Evolutionary conservation across 2,329 filamentous ascomycete genomes (phyloP).

Genomic region (Magnaporthiopsis rhizophila): DNA sequence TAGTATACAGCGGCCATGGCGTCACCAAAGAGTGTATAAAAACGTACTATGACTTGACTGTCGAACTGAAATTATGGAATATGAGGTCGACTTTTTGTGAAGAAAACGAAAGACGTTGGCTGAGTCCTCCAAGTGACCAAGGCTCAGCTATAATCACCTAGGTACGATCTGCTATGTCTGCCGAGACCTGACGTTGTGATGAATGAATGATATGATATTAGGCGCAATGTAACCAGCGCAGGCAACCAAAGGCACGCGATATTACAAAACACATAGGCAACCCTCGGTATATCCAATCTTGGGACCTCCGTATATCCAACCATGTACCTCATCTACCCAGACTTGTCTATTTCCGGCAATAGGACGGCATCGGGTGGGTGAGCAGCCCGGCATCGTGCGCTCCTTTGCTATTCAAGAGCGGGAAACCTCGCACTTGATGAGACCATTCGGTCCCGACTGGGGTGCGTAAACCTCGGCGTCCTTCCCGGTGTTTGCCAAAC

Average conservation of each 20-base stretch:
- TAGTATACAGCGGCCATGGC: background rate
- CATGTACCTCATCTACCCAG: no score
- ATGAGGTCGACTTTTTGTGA: background rate
- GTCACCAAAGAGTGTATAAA: background rate
- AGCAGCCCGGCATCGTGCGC: background rate
- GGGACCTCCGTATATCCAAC: no score
- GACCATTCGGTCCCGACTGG: constrained; percentile 84
- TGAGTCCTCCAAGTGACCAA: background rate
- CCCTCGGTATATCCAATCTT: background rate
- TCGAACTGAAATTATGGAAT: background rate
- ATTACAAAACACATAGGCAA: background rate
- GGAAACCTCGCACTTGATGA: constrained; percentile 88
- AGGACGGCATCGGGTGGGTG: background rate
- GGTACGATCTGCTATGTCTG: background rate
- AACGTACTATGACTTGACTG: background rate
- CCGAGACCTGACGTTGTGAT: background rate
- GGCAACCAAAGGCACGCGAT: background rate
- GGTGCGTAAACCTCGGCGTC: constrained; percentile 94
- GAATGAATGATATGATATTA: background rate
- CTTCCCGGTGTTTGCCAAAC: constrained; percentile 86
- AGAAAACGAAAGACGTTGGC: background rate
- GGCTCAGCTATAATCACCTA: background rate
- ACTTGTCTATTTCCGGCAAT: background rate
- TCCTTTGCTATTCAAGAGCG: constrained; percentile 30
- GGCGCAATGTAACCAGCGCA: background rate